Evolutionary conservation across 768 basidiomycete genomes (phyloP), one percentile per base, ranked within the genome.

Genomic region (Suillus decipiens): DNA sequence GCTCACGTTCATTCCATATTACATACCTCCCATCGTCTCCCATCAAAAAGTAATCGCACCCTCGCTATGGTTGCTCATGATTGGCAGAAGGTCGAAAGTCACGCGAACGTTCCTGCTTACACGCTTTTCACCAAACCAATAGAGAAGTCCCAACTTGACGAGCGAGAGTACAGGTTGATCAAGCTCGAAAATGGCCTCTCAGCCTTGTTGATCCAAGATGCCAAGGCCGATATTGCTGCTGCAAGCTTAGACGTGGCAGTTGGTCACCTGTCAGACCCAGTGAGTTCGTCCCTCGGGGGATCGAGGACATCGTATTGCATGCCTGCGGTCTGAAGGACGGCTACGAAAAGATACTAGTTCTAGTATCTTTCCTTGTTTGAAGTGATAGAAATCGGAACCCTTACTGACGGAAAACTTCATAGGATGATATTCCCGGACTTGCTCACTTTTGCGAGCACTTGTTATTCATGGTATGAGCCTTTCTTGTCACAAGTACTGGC

Each of bases 371-470:
- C 12, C 36, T 28, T 36, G 11, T 17, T 42, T 34, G 50, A 7
- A 63, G 51, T 55, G 37, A 61, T 8, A 19, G 9, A 28, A 11
- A 39, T 28, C 12, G 41, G 37, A 37, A 22, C 34, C 57, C 10
- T n/a, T 41, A 24, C 60, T 60, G 39, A 61, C 12, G 8, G 5
- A 31, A 59, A 31, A 24, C 12, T 60, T 63, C 19, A 63, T 48
- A 92, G 87, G 87, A 84, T 72, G 94, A 96, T 72, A 90, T 95
- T 84, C 95, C 92, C 11, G 95, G 95, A 12, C 82, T 96, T 50
- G 95, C 95, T 55, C 94, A 96, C 75, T 96, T 96, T 72, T 96
- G 95, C 77, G 96, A 99, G 74, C 96, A 99, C 75, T 73, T 99
- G 56, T 76, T 97, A 65, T 99, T 99, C 77, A 93, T 99, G 89